phyloP scores from a whole-genome alignment of 2,329 filamentous ascomycete genomes.

The Cadophora gregata region DNA sequence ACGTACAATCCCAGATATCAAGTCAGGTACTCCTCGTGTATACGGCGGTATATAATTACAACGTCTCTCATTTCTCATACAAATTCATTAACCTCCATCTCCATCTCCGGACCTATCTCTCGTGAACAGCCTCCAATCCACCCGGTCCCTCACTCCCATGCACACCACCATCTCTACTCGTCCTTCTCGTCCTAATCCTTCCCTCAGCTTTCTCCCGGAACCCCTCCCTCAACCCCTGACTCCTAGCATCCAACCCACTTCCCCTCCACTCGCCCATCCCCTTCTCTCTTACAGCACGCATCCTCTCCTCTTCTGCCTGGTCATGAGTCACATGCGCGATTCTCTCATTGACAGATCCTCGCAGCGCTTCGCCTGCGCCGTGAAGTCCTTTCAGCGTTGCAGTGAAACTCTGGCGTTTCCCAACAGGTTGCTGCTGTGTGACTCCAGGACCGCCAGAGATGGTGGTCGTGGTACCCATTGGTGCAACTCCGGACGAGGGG shows the following conservation, averaged over 20 bases:
- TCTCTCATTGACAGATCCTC: constrained; percentile 34
- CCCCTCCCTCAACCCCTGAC: constrained; percentile 29
- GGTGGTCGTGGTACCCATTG: not conserved
- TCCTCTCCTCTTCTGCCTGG: constrained; percentile 35
- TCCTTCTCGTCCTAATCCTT: constrained; percentile 25
- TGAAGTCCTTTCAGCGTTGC: constrained; percentile 34
- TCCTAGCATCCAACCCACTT: constrained; percentile 31
- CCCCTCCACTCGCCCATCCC: constrained; percentile 35
- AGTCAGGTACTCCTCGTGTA: not conserved
- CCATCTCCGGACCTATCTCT: constrained; percentile 20
- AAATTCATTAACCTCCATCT: not conserved
- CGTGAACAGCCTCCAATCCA: constrained; percentile 32
- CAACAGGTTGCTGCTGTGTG: constrained; percentile 8
- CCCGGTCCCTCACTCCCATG: constrained; percentile 36
- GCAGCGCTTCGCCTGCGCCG: constrained; percentile 36
- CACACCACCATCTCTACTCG: constrained; percentile 31
- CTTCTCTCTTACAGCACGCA: constrained; percentile 33
- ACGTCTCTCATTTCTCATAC: constrained; percentile 5
- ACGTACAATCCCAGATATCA: not conserved
- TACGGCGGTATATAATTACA: constrained; percentile 28
- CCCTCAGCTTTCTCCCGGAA: constrained; percentile 35
- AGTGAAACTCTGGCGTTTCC: constrained; percentile 19
- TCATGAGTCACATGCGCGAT: constrained; percentile 35
- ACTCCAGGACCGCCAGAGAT: not conserved
- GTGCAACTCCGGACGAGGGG: not conserved